Percentiles rank a stretch among this genome's conserved stretches.
phyloP scores from a whole-genome alignment of 371 early-diverging fungal species.

The Mortierella sp. region DNA sequence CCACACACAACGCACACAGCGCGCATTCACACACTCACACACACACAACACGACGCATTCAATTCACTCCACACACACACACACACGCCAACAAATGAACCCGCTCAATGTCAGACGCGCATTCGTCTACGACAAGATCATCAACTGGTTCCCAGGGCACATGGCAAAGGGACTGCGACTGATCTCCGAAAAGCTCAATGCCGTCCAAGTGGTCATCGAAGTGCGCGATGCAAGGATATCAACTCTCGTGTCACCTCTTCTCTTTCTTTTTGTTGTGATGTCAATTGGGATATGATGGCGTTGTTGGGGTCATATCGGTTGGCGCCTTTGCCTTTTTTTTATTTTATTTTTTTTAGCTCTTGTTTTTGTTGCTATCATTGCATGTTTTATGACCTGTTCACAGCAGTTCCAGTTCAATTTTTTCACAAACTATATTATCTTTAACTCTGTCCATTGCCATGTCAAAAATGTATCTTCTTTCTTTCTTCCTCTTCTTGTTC shows the following conservation, averaged over 20 bases:
- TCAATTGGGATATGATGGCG: neutral
- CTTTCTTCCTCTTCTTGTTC: conserved; percentile 4
- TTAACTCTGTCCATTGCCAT: conserved; percentile 40
- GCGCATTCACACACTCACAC: neutral
- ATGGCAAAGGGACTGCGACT: conserved; percentile 90
- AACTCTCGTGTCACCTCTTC: conserved; percentile 21
- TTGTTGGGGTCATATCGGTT: neutral
- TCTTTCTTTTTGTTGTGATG: conserved; percentile 1
- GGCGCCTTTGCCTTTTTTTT: neutral
- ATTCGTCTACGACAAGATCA: conserved; percentile 77
- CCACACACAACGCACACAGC: neutral
- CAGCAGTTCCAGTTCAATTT: neutral
- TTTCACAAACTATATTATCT: conserved; percentile 28
- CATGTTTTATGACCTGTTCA: neutral
- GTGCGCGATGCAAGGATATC: conserved; percentile 88
- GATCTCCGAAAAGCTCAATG: conserved; percentile 78
- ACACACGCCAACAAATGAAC: conserved; percentile 23
- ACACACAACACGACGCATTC: neutral
- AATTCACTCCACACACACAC: neutral
- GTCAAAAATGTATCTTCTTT: neutral
- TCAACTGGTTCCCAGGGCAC: conserved; percentile 97
- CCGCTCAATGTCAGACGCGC: conserved; percentile 39
- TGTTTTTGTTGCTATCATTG: neutral
- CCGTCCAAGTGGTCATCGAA: conserved; percentile 92
- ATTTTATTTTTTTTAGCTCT: conserved; percentile 1